phyloP scores from a whole-genome alignment of 2,329 filamentous ascomycete species.

The Epichloe bromicola region DNA sequence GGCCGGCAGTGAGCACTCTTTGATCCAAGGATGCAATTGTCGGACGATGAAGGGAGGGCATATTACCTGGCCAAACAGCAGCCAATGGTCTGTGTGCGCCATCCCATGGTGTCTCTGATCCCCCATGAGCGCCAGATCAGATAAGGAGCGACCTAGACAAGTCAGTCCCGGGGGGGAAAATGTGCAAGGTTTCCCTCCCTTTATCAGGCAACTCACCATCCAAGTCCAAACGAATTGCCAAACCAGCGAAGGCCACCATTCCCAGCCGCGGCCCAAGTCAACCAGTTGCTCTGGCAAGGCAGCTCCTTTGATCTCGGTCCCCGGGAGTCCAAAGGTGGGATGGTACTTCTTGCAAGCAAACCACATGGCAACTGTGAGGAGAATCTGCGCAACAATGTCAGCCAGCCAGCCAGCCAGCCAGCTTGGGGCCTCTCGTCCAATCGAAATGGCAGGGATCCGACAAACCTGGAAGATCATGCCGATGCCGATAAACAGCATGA shows the following conservation, averaged over 20 bases:
- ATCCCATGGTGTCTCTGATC: constrained; percentile 50
- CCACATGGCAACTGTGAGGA: constrained; percentile 41
- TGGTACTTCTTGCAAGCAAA: constrained; percentile 46
- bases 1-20: no score
- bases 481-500: neutral
- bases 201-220: constrained; percentile 8
- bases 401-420: neutral
- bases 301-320: constrained; percentile 19
- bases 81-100: constrained; percentile 48
- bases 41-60: neutral
- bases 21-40: neutral
- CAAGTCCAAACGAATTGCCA: constrained; percentile 45
- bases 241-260: constrained; percentile 43
- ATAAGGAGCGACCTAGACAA: constrained; percentile 36
- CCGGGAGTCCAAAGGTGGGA: constrained; percentile 31
- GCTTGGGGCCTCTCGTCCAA: neutral
- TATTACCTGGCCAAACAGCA: constrained; percentile 30
- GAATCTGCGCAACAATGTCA: constrained; percentile 23
- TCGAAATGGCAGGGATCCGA: neutral
- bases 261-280: constrained; percentile 35
- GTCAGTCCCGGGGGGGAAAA: neutral
- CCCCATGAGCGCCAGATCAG: constrained; percentile 46
- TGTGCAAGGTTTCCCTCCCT: no score
- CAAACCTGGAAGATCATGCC: neutral
- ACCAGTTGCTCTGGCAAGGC: constrained; percentile 28